Evolutionary conservation across 2,329 filamentous ascomycete genomes (phyloP), one percentile per base, ranked within the genome.

Genomic region (Phyllosticta ampelicida): DNA sequence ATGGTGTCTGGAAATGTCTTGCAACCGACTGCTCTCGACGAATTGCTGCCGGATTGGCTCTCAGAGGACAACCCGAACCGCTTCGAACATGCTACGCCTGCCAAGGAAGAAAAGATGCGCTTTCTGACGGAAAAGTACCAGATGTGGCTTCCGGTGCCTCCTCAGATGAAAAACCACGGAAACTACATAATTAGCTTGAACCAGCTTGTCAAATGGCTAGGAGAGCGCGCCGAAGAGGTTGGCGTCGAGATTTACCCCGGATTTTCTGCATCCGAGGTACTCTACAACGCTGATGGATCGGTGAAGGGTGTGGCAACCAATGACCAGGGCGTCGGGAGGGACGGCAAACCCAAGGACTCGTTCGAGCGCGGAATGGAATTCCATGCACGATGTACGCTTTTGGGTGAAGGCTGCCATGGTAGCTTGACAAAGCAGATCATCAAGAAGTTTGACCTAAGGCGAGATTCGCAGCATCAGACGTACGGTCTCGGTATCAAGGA

Each of bases 361-460:
- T 99, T 96, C 68, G 91, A 97, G 78, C 83, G 94, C 61, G 94
- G 94, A 61, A 99, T 99, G 94, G 94, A 96, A 75, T 99, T 99
- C 71, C 90, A 96, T 68, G 92, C 94, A 6, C 81, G 87, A 60
- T 86, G 94, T 54, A 99, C 94, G 44, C 79, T 99, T 58, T 90
- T 99, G 60, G 94, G 82, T 11, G 94, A 99, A 76, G 94, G 94
- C 11, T 97, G 92, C 69, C 94, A 99, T 71, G 94, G 94, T 62
- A 96, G 89, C 74, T 74, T 99, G 73, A 92, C 86, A 55, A 99
- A 99, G 78, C 88, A 96, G 74, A 86, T 97, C 57, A 88, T 90
- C 65, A 94, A 91, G 73, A 96, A 95, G 71, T 99, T 90, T 65
- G 90, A 97, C 68, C 77, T 99, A 61, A 83, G 94, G 61, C 80